phyloP scores from a whole-genome alignment of 2,329 filamentous ascomycete genomes.

The Tricladium varicosporioides region DNA sequence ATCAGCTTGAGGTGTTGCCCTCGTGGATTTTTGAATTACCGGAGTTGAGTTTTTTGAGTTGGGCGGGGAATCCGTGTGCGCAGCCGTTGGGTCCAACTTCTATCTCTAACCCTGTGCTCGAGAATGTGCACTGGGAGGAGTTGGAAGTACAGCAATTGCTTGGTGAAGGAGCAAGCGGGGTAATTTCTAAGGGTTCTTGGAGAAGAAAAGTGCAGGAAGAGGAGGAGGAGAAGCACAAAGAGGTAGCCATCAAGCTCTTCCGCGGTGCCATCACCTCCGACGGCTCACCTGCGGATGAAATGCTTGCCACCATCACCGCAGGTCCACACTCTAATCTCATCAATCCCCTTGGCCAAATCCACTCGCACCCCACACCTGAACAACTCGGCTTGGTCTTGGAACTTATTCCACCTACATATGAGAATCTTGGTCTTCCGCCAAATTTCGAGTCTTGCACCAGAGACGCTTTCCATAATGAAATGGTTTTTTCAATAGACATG shows the following conservation, averaged over 20 bases:
- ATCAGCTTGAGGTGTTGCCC: constrained; percentile 40
- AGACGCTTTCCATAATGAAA: constrained; percentile 39
- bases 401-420: constrained; percentile 44
- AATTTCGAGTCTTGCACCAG: constrained; percentile 46
- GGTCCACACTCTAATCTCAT: constrained; percentile 47
- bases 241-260: constrained; percentile 49
- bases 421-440: constrained; percentile 43
- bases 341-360: constrained; percentile 43
- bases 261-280: constrained; percentile 46
- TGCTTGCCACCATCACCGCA: constrained; percentile 45
- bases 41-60: constrained; percentile 45
- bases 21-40: constrained; percentile 45
- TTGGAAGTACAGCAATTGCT: constrained; percentile 41
- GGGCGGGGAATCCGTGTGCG: constrained; percentile 47
- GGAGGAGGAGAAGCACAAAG: constrained; percentile 29
- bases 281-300: constrained; percentile 48
- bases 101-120: constrained; percentile 31
- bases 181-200: constrained; percentile 44
- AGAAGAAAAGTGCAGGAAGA: constrained; percentile 16
- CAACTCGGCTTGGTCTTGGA: constrained; percentile 45
- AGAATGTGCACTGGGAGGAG: constrained; percentile 41
- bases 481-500: constrained; percentile 30
- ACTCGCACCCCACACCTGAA: constrained; percentile 36
- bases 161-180: constrained; percentile 45
- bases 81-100: constrained; percentile 12